Evolutionary conservation across 805 yeast species (phyloP).

Genomic region (Saccharomycopsis sp.): DNA sequence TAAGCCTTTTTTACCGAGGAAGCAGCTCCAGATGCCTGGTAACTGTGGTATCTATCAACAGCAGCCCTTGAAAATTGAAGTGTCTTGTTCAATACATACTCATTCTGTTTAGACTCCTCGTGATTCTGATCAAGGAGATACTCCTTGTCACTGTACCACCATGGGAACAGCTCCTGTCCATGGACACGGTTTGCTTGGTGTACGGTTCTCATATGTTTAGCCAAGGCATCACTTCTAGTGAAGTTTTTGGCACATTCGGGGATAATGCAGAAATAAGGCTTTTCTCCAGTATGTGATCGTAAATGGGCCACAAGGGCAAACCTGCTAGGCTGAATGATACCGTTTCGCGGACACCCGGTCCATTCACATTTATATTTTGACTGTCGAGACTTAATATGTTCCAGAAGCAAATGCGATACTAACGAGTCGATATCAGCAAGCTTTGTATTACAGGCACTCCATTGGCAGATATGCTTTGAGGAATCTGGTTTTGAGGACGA

Average conservation of each 20-base stretch:
- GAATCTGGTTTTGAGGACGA: neutral
- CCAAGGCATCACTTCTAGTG: conserved; percentile 54
- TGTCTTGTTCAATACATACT: neutral
- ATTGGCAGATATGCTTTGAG: conserved; percentile 7
- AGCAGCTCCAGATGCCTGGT: neutral
- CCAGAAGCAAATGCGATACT: conserved; percentile 35
- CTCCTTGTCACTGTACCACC: conserved; percentile 5
- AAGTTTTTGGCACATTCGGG: conserved; percentile 62
- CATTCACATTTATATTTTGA: conserved; percentile 50
- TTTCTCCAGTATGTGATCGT: conserved; percentile 60
- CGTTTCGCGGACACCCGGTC: conserved; percentile 50
- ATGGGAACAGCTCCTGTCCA: neutral
- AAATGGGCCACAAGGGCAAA: conserved; percentile 58
- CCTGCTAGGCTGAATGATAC: conserved; percentile 45
- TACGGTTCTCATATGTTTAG: conserved; percentile 54
- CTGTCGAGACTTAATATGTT: conserved; percentile 32
- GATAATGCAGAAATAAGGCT: conserved; percentile 56
- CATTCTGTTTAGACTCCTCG: neutral
- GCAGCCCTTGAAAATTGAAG: neutral
- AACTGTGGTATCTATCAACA: neutral
- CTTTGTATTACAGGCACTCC: conserved; percentile 10
- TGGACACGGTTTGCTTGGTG: conserved; percentile 37
- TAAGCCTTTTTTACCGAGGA: neutral
- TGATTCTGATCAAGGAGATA: neutral
- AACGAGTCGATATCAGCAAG: conserved; percentile 33